Percentiles rank a stretch among this genome's conserved stretches.
Conservation (phyloP, 2,329 filamentous ascomycete species). For the Penicillium sp. region DNA sequence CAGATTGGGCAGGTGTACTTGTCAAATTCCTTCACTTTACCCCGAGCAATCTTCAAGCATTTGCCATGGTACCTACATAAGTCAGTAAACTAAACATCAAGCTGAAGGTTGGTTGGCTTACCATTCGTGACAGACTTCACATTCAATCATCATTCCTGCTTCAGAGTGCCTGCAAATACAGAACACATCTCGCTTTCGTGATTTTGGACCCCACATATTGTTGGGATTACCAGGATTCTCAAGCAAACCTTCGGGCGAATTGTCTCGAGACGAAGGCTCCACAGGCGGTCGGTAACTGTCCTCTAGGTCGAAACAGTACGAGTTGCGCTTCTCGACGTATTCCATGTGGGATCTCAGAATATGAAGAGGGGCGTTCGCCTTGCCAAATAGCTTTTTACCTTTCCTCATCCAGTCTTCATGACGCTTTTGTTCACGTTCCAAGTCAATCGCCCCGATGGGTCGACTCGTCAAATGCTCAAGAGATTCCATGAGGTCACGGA, state of each 20-base stretch:
- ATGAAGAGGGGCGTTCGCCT: conserved; percentile 93
- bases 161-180: conserved; percentile 93
- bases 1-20: conserved; percentile 98
- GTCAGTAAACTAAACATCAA: conserved; percentile 26
- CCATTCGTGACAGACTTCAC: conserved; percentile 97
- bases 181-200: conserved; percentile 73
- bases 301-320: conserved; percentile 84
- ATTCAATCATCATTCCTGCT: conserved; percentile 99
- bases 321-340: conserved; percentile 84
- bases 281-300: conserved; percentile 88
- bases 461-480: conserved; percentile 90
- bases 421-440: conserved; percentile 89
- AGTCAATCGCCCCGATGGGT: conserved; percentile 81
- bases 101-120: conserved; percentile 45
- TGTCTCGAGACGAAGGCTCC: conserved; percentile 85
- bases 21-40: conserved; percentile 97
- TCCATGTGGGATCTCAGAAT: conserved; percentile 95
- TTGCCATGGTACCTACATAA: conserved; percentile 84
- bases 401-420: conserved; percentile 99
- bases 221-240: conserved; percentile 33
- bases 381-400: conserved; percentile 96
- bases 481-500: conserved; percentile 84
- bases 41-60: conserved; percentile 93
- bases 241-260: conserved; percentile 60
- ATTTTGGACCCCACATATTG: conserved; percentile 50